Evolutionary conservation across 208 protist genomes (phyloP).

Genomic region (Trypanosoma melophagium): DNA sequence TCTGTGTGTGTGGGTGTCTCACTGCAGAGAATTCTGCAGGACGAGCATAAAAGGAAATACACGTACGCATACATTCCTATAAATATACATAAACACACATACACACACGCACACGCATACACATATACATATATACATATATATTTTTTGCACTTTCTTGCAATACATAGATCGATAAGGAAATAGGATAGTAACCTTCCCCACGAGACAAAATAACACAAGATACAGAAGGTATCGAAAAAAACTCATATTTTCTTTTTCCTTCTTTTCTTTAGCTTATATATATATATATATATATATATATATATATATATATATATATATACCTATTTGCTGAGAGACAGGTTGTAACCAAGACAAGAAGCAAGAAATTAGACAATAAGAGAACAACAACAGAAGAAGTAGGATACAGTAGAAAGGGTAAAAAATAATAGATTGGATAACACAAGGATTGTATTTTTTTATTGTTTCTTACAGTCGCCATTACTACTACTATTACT

Average conservation of each 20-base stretch:
- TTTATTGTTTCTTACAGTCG: too few relatives aligned
- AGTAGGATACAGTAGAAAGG: background rate
- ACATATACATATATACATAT: constrained; percentile 8
- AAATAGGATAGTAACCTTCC: too few relatives aligned
- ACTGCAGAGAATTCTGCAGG: background rate
- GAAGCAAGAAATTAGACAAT: constrained; percentile 1
- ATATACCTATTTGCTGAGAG: background rate
- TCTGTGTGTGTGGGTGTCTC: background rate
- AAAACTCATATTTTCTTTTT: constrained; percentile 10
- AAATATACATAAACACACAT: too few relatives aligned
- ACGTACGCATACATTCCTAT: constrained; percentile 13
- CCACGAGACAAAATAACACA: background rate
- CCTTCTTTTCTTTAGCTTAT: constrained; percentile 13
- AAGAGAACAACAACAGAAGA: background rate
- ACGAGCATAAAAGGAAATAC: background rate
- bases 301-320: too few relatives aligned
- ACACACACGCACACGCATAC: too few relatives aligned
- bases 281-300: too few relatives aligned
- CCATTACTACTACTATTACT: too few relatives aligned
- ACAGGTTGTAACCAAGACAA: background rate
- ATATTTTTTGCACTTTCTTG: constrained; percentile 13
- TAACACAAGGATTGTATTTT: too few relatives aligned
- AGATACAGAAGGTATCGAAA: too few relatives aligned
- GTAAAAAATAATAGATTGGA: too few relatives aligned
- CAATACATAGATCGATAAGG: background rate